A percentile compares a stretch with the other conserved stretches of the same genome.
Evolutionary conservation across 345 rosid species (phyloP).

Genomic region (Punica granatum): DNA sequence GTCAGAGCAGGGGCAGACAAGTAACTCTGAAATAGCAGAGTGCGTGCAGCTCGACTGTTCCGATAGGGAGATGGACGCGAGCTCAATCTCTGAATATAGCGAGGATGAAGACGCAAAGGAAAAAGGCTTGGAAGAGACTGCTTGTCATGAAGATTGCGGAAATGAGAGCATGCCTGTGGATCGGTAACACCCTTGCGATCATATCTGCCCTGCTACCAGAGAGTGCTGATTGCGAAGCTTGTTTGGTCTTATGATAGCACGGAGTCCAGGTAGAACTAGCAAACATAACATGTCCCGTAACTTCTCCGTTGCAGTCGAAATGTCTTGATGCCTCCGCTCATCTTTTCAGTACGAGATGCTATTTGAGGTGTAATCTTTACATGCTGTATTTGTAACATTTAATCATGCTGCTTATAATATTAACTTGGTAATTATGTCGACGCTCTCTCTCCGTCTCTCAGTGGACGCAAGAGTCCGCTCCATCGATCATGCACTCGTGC

Average conservation of each 20-base stretch:
- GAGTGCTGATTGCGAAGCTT: background rate
- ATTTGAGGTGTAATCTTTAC: background rate
- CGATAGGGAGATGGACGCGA: conserved; percentile 44
- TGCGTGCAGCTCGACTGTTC: conserved; percentile 56
- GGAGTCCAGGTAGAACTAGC: too few species aligned
- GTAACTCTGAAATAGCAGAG: conserved; percentile 43
- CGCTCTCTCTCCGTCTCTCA: too few species aligned
- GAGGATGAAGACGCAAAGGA: background rate
- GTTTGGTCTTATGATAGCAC: background rate
- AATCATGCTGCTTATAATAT: too few species aligned
- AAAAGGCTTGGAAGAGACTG: background rate
- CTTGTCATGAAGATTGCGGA: background rate
- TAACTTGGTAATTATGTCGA: too few species aligned
- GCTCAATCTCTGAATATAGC: conserved; percentile 7
- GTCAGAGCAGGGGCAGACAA: conserved; percentile 21
- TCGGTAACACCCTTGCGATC: background rate
- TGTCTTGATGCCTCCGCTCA: background rate
- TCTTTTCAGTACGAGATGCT: background rate
- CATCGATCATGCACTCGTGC: too few species aligned
- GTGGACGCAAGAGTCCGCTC: too few species aligned
- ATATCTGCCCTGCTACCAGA: background rate
- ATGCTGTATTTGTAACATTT: background rate
- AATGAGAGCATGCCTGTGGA: background rate
- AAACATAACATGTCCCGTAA: too few species aligned
- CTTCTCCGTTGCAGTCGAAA: too few species aligned